A percentile compares a stretch with the other conserved stretches of the same genome.
These are phyloP conservation scores for Macadamia integrifolia DNA, from an alignment of 164 flowering plant species.

Conservation along the genomic window DNA sequence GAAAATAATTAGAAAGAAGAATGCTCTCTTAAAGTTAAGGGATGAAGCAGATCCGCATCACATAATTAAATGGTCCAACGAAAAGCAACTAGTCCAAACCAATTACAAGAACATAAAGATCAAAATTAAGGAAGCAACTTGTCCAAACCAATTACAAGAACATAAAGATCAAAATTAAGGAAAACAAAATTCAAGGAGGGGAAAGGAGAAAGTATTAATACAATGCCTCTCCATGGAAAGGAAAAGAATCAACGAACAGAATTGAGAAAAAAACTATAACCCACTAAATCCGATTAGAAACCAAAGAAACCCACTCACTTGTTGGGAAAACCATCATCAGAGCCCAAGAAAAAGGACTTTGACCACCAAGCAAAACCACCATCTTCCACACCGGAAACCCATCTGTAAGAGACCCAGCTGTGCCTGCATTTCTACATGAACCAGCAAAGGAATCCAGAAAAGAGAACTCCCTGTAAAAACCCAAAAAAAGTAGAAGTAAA, in stretches of 20 bases:
- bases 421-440: constrained; percentile 14
- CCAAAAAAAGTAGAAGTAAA: background rate
- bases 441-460: constrained; percentile 12
- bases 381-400: constrained; percentile 6
- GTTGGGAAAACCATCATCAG: constrained; percentile 6
- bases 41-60: constrained; percentile 8
- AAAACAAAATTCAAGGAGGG: too few relatives aligned
- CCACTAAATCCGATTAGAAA: constrained; percentile 3
- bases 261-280: background rate
- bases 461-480: background rate
- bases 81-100: background rate
- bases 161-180: background rate
- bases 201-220: too few relatives aligned
- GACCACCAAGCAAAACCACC: background rate
- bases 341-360: constrained; percentile 4
- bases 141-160: background rate
- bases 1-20: background rate
- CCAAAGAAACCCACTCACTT: constrained; percentile 7
- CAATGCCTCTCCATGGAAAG: background rate
- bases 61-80: background rate
- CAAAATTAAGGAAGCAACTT: background rate
- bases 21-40: background rate
- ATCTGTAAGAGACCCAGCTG: background rate
- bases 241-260: background rate
- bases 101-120: background rate